Percentiles rank a stretch among this genome's conserved stretches.
phyloP scores from a whole-genome alignment of 108 stramenopile species.

The Ochromonas danica region DNA sequence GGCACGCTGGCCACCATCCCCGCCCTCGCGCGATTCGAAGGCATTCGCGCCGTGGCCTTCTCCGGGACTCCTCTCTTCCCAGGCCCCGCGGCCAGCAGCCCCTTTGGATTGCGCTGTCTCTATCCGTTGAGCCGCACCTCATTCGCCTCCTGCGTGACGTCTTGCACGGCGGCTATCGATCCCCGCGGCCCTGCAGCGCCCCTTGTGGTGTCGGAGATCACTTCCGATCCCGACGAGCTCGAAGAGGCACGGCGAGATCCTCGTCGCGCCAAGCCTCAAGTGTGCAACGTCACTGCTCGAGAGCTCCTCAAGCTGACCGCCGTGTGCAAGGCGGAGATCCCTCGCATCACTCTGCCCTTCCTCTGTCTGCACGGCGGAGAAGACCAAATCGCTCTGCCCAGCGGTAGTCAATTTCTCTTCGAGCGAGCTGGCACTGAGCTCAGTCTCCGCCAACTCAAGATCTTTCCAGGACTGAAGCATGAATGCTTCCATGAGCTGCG shows the following conservation, averaged over 20 bases:
- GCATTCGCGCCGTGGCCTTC: neutral
- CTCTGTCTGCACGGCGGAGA: slow-evolving; percentile 12
- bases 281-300: neutral
- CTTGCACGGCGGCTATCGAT: neutral
- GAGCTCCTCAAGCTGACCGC: slow-evolving; percentile 1
- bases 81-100: neutral
- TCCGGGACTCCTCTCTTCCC: slow-evolving; percentile 4
- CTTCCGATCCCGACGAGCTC: neutral
- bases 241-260: neutral
- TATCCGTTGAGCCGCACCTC: slow-evolving; percentile 22
- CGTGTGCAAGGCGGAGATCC: neutral
- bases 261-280: neutral
- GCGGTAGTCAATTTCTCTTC: neutral
- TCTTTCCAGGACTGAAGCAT: slow-evolving; percentile 2
- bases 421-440: neutral
- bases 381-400: slow-evolving; percentile 4
- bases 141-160: neutral
- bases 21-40: neutral
- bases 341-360: neutral
- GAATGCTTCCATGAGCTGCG: no score
- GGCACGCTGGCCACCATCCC: slow-evolving; percentile 8
- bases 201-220: neutral
- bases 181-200: slow-evolving; percentile 16
- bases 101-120: slow-evolving; percentile 24
- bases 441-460: neutral